Base-by-base conservation (phyloP, 768 basidiomycete genomes). In the Sporobolomyces phaffii region DNA sequence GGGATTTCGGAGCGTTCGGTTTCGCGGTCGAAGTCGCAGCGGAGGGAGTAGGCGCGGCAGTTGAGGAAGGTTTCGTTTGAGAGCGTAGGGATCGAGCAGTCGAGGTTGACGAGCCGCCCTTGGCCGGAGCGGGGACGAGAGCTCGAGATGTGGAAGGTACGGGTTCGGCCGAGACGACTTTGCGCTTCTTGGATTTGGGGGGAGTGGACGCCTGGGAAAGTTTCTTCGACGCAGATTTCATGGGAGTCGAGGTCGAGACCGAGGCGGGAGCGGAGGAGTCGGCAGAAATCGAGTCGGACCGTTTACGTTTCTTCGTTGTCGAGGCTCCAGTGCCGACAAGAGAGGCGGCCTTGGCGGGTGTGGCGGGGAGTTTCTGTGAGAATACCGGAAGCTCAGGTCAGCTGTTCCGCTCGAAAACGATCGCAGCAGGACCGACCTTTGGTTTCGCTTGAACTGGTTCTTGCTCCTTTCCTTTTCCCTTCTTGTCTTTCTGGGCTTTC, bases 281-380 rank as follows among this genome's bases (percentile, higher is more conserved):
- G 22, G 53, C 17, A n/a, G n/a, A n/a, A 22, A 53, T 41, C 20
- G 65, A 67, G 2, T 61, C 65, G 31, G 60, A 26, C 24, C 65
- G 65, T 48, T 67, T 67, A 48, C 65, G 65, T 50, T 67, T 67
- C 43, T 67, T 62, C 15, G 31, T 43, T 6, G 64, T 0, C 4
- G 24, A 9, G 34, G 52, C 20, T 29, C 41, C 44, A 13, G 33
- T 28, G 5, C 45, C 26, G 18, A 24, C 18, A 44, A 51, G 5
- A 31, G 33, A 29, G 22, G 58, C 15, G 29, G 56, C 5, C 33
- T 34, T 15, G 52, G 38, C 38, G 10, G 38, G 38, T 9, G 17
- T 9, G 9, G 38, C 10, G 38, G 38, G 38, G 10, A 38, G 38
- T 38, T 17, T 38, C 9, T 38, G 38, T 9, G 38, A 38, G n/a